These are phyloP conservation scores for Botrytis deweyae DNA, from an alignment of 2,329 filamentous ascomycete genomes.

Conservation along the genomic window DNA sequence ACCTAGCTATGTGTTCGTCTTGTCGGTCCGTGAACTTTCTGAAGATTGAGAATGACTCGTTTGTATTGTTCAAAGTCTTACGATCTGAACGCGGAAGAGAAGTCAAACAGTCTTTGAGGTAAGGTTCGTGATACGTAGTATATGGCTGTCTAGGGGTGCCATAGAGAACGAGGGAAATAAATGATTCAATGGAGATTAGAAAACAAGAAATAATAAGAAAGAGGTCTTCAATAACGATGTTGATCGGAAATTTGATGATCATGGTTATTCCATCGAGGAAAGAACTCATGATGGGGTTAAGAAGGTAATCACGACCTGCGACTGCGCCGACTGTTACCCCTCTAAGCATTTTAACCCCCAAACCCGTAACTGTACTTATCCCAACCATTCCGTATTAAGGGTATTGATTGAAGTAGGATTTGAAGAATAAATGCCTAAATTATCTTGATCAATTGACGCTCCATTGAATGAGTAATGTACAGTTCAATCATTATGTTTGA, in stretches of 20 bases:
- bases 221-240: neutral
- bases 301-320: conserved; percentile 12
- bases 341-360: neutral
- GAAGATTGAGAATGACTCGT: neutral
- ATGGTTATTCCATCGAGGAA: conserved; percentile 9
- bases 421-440: neutral
- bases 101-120: conserved; percentile 11
- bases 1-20: neutral
- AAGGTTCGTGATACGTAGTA: conserved; percentile 12
- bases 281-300: conserved; percentile 6
- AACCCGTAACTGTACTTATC: neutral
- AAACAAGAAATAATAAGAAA: neutral
- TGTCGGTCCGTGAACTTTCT: neutral
- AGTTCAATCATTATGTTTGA: neutral
- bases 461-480: neutral
- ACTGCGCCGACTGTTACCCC: conserved; percentile 3
- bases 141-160: conserved; percentile 11
- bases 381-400: neutral
- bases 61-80: conserved; percentile 2
- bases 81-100: neutral
- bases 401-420: too few relatives aligned
- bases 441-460: neutral
- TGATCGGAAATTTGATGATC: neutral
- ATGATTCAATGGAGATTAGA: neutral
- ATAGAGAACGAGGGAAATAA: conserved; percentile 9